phyloP scores from a whole-genome alignment of 352 stramenopile species.

The Phytophthora citrophthora region DNA sequence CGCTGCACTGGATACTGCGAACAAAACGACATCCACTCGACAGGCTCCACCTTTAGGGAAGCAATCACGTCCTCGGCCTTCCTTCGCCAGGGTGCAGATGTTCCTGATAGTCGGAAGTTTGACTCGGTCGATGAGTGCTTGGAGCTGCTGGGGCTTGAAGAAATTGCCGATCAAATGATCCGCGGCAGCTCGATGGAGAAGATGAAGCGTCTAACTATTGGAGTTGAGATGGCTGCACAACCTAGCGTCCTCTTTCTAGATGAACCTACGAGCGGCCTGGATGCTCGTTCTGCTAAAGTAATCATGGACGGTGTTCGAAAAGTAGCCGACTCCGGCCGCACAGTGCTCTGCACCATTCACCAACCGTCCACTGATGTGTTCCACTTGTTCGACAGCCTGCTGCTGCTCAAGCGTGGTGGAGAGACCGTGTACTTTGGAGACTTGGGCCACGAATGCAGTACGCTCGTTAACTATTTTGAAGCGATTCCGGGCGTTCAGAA shows the following conservation, averaged over 20 bases:
- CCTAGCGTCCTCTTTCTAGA: conserved; percentile 91
- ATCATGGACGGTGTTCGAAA: conserved; percentile 91
- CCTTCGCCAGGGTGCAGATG: conserved; percentile 61
- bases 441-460: conserved; percentile 34
- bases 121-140: conserved; percentile 66
- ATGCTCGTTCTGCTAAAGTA: conserved; percentile 85
- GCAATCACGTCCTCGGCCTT: conserved; percentile 93
- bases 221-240: conserved; percentile 91
- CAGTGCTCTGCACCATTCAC: conserved; percentile 93
- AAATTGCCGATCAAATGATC: conserved; percentile 70
- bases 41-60: conserved; percentile 91
- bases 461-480: conserved; percentile 66
- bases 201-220: conserved; percentile 82
- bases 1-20: conserved; percentile 74
- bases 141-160: conserved; percentile 57
- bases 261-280: conserved; percentile 91
- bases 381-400: conserved; percentile 87
- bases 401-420: conserved; percentile 82
- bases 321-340: conserved; percentile 76
- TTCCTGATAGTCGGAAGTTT: conserved; percentile 52
- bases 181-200: conserved; percentile 64
- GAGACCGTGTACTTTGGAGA: conserved; percentile 67
- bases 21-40: conserved; percentile 92
- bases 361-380: conserved; percentile 92
- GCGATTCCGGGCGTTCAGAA: conserved; percentile 61